Evolutionary conservation across 352 stramenopile species (phyloP).

Genomic region (Plasmopara viticola): DNA sequence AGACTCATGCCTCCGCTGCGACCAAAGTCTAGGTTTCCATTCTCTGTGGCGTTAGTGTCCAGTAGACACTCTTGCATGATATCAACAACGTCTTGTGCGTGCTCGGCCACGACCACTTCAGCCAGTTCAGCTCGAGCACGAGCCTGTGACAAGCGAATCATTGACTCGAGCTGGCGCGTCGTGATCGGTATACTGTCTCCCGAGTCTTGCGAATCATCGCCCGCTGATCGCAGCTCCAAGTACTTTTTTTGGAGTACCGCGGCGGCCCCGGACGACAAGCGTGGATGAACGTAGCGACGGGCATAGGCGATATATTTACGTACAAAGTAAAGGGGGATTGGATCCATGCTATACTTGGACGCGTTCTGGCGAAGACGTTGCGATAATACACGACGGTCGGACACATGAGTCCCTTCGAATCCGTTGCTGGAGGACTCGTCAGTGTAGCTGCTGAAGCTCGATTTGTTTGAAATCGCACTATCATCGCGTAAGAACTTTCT

Average conservation of each 20-base stretch:
- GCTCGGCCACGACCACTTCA: constrained; percentile 88
- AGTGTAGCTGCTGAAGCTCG: constrained; percentile 18
- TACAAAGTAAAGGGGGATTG: constrained; percentile 80
- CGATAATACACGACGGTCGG: constrained; percentile 29
- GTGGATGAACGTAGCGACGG: constrained; percentile 91
- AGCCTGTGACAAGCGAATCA: constrained; percentile 88
- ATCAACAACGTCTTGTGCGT: constrained; percentile 96
- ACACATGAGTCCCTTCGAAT: constrained; percentile 9
- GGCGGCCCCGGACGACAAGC: constrained; percentile 51
- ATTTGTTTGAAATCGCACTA: constrained; percentile 13
- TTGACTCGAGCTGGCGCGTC: constrained; percentile 94
- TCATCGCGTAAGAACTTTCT: constrained; percentile 27
- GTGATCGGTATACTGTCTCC: constrained; percentile 86
- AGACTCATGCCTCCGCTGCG: constrained; percentile 62
- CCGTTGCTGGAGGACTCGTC: constrained; percentile 12
- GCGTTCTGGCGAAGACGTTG: constrained; percentile 49
- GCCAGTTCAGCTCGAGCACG: constrained; percentile 92
- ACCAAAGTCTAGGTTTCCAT: constrained; percentile 83
- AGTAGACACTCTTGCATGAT: constrained; percentile 93
- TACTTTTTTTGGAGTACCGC: constrained; percentile 86
- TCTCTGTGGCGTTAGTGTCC: constrained; percentile 87
- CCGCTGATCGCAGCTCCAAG: constrained; percentile 73
- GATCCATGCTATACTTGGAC: constrained; percentile 33
- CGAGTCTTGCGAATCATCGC: constrained; percentile 35
- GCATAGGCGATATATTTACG: constrained; percentile 97